A percentile compares a stretch with the other conserved stretches of the same genome.
phyloP scores from a whole-genome alignment of 768 basidiomycete species.

The Dacryopinax primogenitus region DNA sequence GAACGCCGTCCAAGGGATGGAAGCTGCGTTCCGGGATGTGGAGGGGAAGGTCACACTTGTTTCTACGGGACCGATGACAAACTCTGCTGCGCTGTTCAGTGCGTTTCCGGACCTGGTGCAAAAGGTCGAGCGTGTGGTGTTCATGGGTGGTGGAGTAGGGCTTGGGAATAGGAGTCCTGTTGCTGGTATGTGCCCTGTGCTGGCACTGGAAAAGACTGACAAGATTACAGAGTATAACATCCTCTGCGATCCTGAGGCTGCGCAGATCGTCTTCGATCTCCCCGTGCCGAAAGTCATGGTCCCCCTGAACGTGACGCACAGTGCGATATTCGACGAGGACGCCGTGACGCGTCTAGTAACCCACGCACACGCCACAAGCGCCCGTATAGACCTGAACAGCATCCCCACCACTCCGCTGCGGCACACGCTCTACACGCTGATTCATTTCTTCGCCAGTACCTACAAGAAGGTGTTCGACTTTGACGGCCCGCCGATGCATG shows the following conservation, averaged over 20 bases:
- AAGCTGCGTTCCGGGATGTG: constrained; percentile 34
- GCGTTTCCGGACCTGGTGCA: constrained; percentile 38
- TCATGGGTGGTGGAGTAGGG: constrained; percentile 88
- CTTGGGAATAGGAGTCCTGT: constrained; percentile 67
- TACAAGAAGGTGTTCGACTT: constrained; percentile 73
- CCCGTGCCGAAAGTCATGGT: constrained; percentile 63
- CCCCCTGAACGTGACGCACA: constrained; percentile 80
- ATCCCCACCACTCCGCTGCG: constrained; percentile 39
- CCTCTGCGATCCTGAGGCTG: constrained; percentile 70
- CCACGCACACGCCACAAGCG: constrained; percentile 17
- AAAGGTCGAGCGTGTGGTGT: constrained; percentile 56
- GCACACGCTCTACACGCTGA: constrained; percentile 58
- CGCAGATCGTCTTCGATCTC: constrained; percentile 63
- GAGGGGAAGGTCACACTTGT: constrained; percentile 48
- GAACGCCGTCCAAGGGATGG: constrained; percentile 57
- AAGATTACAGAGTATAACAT: constrained; percentile 56
- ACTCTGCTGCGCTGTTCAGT: constrained; percentile 42
- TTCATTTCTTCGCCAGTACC: constrained; percentile 57
- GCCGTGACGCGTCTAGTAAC: constrained; percentile 33
- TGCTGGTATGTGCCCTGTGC: constrained; percentile 36
- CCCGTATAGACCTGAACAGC: constrained; percentile 26
- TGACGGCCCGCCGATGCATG: constrained; percentile 77
- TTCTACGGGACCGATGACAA: constrained; percentile 77
- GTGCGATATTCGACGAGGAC: constrained; percentile 53
- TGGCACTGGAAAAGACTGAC: neutral